Evolutionary conservation across 306 rosid species (phyloP), one percentile per base, ranked within the genome.

Genomic region (Citrullus colocynthis): DNA sequence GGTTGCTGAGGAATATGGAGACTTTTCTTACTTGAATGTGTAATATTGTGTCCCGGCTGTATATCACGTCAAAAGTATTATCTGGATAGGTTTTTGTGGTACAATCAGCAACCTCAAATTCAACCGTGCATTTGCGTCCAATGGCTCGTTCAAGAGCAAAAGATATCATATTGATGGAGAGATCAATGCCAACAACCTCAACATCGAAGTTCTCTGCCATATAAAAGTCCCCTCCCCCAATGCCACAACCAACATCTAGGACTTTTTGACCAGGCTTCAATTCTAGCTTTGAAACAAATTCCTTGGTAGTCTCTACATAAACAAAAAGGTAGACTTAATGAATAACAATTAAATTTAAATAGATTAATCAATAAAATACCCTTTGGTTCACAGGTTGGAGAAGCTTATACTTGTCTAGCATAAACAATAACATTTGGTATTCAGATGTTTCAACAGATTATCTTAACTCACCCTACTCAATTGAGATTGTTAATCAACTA

Each of bases 211-310:
- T 89, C 78, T 82, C 86, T 71, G 97, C 97, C 97, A 95, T 90
- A 87, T 95, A 95, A 74, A 92, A 92, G 88, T 92, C 98, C 69
- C 97, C 97, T 52, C 97, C 98, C 54, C 98, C 98, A 79, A 85
- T 91, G 79, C 98, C 98, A 82, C 98, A 95, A 61, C 98, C 97
- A 80, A 95, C 97, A 87, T 95, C 98, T 16, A 95, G 85, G 77
- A 95, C 96, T 84, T 89, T 92, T 88, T 92, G 97, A 70, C 91
- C 93, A 80, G 92, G 88, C 85, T 88, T 87, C 36, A 95, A 87
- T 60, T 83, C 92, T 79, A 92, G 86, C 88, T 82, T 90, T 41
- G 87, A 80, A 71, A 92, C 97, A 75, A 95, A 70, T 86, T 95
- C 92, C 82, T 90, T 89, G 5, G 98, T 95, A 20, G 98, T 92